phyloP scores from a whole-genome alignment of 257 asterid species.

The Leonotis leonurus region DNA sequence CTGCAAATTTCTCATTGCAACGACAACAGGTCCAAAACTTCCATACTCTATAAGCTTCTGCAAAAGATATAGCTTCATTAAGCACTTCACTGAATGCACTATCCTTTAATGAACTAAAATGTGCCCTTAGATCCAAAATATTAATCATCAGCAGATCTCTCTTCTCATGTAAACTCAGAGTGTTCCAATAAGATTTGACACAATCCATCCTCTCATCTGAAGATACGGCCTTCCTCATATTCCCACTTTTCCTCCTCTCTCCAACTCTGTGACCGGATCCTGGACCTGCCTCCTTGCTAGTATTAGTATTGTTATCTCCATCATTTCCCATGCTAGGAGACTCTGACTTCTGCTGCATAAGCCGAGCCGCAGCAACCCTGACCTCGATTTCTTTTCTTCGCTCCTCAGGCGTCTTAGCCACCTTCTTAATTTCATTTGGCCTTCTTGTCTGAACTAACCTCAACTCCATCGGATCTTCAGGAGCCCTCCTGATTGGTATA shows the following conservation, averaged over 20 bases:
- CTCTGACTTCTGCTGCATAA: conserved; percentile 67
- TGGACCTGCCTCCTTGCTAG: conserved; percentile 48
- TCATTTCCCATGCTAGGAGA: conserved; percentile 33
- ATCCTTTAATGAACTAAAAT: conserved; percentile 50
- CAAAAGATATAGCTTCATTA: conserved; percentile 52
- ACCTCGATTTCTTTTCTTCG: conserved; percentile 80
- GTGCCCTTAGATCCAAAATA: conserved; percentile 47
- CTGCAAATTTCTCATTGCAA: conserved; percentile 43
- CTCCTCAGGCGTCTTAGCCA: conserved; percentile 66
- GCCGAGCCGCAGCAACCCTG: conserved; percentile 74
- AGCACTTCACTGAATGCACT: conserved; percentile 37
- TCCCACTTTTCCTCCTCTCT: conserved; percentile 56
- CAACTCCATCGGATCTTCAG: conserved; percentile 79
- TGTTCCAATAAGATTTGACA: conserved; percentile 57
- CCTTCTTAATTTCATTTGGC: conserved; percentile 79
- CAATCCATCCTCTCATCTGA: conserved; percentile 59
- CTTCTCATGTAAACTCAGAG: conserved; percentile 46
- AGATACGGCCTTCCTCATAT: conserved; percentile 33
- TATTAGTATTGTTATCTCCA: conserved; percentile 34
- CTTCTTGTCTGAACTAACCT: conserved; percentile 47
- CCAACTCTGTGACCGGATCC: conserved; percentile 45
- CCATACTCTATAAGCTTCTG: conserved; percentile 43
- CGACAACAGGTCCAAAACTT: conserved; percentile 50
- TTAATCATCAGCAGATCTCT: conserved; percentile 39
- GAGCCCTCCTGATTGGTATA: conserved; percentile 56